Evolutionary conservation across 2,329 filamentous ascomycete species (phyloP).

Genomic region (Sarocladiaceae sp.): DNA sequence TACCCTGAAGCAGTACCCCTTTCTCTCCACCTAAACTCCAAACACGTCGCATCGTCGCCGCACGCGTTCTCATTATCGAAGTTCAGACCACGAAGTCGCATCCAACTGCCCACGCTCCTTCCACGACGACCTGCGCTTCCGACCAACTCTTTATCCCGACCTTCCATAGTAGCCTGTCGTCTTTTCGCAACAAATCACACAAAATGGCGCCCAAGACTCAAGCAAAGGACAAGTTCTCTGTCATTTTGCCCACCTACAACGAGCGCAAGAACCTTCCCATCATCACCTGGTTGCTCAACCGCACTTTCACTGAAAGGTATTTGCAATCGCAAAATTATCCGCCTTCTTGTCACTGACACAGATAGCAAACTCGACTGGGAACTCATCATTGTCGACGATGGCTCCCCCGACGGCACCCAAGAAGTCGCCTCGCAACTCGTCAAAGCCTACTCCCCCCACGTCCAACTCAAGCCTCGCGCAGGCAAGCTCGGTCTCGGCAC

Average conservation of each 20-base stretch:
- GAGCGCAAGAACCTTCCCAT: slow-evolving; percentile 96
- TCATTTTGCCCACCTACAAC: slow-evolving; percentile 98
- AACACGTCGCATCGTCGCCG: slow-evolving; percentile 5
- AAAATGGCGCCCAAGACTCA: slow-evolving; percentile 44
- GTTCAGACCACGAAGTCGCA: background rate
- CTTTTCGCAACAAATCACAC: slow-evolving; percentile 2
- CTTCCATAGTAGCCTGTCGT: background rate
- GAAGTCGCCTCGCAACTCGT: slow-evolving; percentile 86
- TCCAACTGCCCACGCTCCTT: slow-evolving; percentile 8
- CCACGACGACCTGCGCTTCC: background rate
- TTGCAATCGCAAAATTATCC: too few species aligned
- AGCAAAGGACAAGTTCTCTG: slow-evolving; percentile 74
- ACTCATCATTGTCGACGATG: slow-evolving; percentile 96
- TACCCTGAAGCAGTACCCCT: too few species aligned
- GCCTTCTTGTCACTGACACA: too few species aligned
- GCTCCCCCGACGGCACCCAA: slow-evolving; percentile 92
- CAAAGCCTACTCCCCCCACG: slow-evolving; percentile 74
- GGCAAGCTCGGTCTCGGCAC: slow-evolving; percentile 97
- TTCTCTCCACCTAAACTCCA: background rate
- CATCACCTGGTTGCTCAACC: slow-evolving; percentile 89
- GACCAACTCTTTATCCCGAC: background rate
- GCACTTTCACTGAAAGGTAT: slow-evolving; percentile 85
- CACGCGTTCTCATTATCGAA: slow-evolving; percentile 1
- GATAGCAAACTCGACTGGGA: slow-evolving; percentile 92
- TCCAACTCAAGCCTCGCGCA: slow-evolving; percentile 80